Conservation (phyloP, 352 stramenopile species). For the Globisporangium polare region DNA sequence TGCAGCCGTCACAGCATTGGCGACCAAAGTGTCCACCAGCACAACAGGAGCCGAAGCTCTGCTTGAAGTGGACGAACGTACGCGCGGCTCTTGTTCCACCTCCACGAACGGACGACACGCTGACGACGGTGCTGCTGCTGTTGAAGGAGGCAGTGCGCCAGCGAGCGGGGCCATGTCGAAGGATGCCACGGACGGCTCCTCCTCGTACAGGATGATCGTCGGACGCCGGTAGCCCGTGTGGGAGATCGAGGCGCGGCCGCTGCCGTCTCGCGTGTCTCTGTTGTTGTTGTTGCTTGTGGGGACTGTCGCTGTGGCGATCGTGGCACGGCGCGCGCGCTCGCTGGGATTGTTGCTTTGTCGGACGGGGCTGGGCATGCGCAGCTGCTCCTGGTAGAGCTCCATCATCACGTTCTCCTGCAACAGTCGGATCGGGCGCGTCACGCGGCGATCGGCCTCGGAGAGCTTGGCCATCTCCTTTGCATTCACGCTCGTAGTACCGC, state of each 20-base stretch:
- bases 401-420: conserved; percentile 37
- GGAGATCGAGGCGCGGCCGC: conserved; percentile 7
- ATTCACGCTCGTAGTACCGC: not conserved
- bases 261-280: not conserved
- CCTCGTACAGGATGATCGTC: conserved; percentile 15
- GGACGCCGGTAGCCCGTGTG: not conserved
- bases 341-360: conserved; percentile 4
- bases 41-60: not conserved
- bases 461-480: conserved; percentile 1
- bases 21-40: not conserved
- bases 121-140: not conserved
- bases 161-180: conserved; percentile 1
- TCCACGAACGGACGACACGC: conserved; percentile 13
- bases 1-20: too few species aligned
- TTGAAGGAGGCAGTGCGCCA: not conserved
- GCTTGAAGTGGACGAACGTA: not conserved
- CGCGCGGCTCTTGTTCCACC: not conserved
- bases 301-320: not conserved
- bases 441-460: conserved; percentile 8
- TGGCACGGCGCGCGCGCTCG: not conserved
- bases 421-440: conserved; percentile 22
- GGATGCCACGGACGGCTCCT: not conserved
- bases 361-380: conserved; percentile 16
- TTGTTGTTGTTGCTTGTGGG: not conserved
- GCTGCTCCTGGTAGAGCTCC: conserved; percentile 43